Conservation (phyloP, 2,329 filamentous ascomycete genomes). For the Catunica adiposa region DNA sequence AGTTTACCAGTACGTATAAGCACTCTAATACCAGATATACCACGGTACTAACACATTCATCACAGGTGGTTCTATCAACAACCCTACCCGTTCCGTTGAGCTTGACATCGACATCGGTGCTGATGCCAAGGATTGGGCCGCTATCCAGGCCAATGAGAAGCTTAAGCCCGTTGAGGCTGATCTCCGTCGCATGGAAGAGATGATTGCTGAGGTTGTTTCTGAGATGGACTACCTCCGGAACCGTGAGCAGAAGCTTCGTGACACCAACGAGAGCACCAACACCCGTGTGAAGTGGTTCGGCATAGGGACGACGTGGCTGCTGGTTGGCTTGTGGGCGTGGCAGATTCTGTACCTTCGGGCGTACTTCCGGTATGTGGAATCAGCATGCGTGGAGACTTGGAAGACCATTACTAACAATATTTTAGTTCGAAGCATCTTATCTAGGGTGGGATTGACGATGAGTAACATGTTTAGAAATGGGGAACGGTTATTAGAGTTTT, state of each 20-base stretch:
- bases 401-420: slow-evolving; percentile 10
- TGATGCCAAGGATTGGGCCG: slow-evolving; percentile 95
- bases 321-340: slow-evolving; percentile 81
- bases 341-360: slow-evolving; percentile 95
- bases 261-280: slow-evolving; percentile 99
- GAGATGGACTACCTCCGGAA: slow-evolving; percentile 93
- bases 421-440: slow-evolving; percentile 54
- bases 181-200: slow-evolving; percentile 79
- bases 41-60: neutral
- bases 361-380: slow-evolving; percentile 58
- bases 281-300: slow-evolving; percentile 98
- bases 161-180: slow-evolving; percentile 94
- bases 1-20: slow-evolving; percentile 45
- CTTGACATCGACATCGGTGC: slow-evolving; percentile 93
- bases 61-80: slow-evolving; percentile 21
- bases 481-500: neutral
- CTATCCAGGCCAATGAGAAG: slow-evolving; percentile 92
- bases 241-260: slow-evolving; percentile 86
- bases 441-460: slow-evolving; percentile 22
- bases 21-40: neutral
- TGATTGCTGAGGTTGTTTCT: slow-evolving; percentile 68
- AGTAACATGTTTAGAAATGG: neutral
- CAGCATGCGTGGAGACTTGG: slow-evolving; percentile 5
- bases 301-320: slow-evolving; percentile 77
- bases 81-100: slow-evolving; percentile 57